These are phyloP conservation scores for Porogramme epimiltina DNA, from an alignment of 1,284 basidiomycete genomes.

Conservation along the genomic window DNA sequence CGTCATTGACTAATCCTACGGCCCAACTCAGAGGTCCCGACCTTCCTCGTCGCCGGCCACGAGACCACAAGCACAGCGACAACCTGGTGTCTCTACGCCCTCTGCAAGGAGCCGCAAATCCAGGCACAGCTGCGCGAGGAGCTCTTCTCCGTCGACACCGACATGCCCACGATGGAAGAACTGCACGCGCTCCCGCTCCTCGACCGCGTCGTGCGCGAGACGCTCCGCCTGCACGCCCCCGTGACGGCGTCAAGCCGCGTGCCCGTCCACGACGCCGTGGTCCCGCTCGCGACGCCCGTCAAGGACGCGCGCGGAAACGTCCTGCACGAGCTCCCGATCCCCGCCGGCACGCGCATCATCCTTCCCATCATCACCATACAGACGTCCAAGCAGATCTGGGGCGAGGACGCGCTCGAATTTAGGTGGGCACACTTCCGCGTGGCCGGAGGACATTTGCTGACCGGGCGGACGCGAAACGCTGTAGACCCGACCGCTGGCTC, in stretches of 20 bases:
- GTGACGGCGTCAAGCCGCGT: slow-evolving; percentile 56
- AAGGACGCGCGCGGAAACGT: slow-evolving; percentile 30
- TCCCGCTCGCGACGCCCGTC: slow-evolving; percentile 39
- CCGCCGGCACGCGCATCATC: slow-evolving; percentile 47
- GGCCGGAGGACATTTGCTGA: neutral
- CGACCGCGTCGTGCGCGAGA: slow-evolving; percentile 69
- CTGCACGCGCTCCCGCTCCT: slow-evolving; percentile 61
- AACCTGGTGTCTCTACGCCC: slow-evolving; percentile 65
- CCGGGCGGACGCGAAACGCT: neutral
- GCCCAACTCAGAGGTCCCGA: slow-evolving; percentile 11
- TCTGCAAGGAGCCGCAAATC: slow-evolving; percentile 52
- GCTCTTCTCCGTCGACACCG: slow-evolving; percentile 42
- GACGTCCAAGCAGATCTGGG: slow-evolving; percentile 50
- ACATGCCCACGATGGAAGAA: slow-evolving; percentile 55
- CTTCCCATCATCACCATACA: slow-evolving; percentile 53
- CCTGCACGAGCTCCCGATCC: slow-evolving; percentile 33
- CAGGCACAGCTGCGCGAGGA: slow-evolving; percentile 76
- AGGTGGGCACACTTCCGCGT: too few relatives aligned
- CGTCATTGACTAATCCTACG: neutral
- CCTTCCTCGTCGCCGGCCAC: slow-evolving; percentile 40
- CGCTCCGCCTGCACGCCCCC: slow-evolving; percentile 65
- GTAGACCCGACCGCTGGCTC: slow-evolving; percentile 60
- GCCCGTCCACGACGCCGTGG: slow-evolving; percentile 49
- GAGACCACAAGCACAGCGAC: slow-evolving; percentile 55
- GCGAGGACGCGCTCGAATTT: slow-evolving; percentile 53